Evolutionary conservation across 768 basidiomycete genomes (phyloP).

Genomic region (Lactifluus hygrophoroides): DNA sequence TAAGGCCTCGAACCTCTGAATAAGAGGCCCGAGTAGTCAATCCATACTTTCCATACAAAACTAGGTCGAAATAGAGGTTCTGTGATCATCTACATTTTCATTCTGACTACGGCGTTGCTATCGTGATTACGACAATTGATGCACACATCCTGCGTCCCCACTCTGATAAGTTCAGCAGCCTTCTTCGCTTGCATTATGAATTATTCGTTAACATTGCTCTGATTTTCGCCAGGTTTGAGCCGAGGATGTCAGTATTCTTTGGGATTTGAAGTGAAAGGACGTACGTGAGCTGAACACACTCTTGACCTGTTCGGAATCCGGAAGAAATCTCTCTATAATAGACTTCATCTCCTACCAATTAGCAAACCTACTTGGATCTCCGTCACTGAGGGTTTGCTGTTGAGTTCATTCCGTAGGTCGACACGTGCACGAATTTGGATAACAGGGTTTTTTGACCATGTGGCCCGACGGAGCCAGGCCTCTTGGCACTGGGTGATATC

Average conservation of each 20-base stretch:
- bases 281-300: not conserved
- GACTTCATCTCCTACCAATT: not conserved
- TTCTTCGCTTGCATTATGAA: not conserved
- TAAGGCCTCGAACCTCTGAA: too few species aligned
- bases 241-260: not conserved
- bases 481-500: not conserved
- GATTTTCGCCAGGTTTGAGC: not conserved
- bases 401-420: not conserved
- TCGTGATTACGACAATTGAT: not conserved
- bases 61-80: too few species aligned
- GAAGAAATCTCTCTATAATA: not conserved
- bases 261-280: too few species aligned
- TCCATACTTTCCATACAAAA: too few species aligned
- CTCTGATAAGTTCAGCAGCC: not conserved
- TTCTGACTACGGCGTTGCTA: not conserved
- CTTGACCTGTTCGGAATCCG: not conserved
- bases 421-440: not conserved
- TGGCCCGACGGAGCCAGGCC: not conserved
- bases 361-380: not conserved
- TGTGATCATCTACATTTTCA: not conserved
- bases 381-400: not conserved
- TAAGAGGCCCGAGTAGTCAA: too few species aligned
- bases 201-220: not conserved
- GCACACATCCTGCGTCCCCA: not conserved
- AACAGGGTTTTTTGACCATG: accelerated